These are phyloP conservation scores for Suaeda aralocaspica DNA, from an alignment of 148 eudicot species.

Conservation along the genomic window DNA sequence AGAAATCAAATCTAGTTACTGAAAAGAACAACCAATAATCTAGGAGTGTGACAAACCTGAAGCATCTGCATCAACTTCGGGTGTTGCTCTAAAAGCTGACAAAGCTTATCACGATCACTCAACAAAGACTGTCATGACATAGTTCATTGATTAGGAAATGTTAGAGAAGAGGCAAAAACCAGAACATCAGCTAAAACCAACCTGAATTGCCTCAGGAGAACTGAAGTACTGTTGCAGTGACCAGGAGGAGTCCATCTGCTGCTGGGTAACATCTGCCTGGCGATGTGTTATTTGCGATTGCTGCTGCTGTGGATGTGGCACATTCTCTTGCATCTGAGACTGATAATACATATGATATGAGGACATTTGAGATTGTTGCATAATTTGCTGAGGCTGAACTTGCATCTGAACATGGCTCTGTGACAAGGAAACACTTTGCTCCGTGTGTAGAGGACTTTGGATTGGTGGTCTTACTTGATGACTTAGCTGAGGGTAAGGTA, in stretches of 20 bases:
- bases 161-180: neutral
- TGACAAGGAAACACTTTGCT: slow-evolving; percentile 44
- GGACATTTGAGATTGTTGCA: slow-evolving; percentile 70
- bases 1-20: neutral
- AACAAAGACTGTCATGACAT: slow-evolving; percentile 57
- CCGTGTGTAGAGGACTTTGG: slow-evolving; percentile 49
- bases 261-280: slow-evolving; percentile 48
- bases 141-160: slow-evolving; percentile 13
- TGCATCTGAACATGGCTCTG: slow-evolving; percentile 62
- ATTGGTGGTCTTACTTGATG: slow-evolving; percentile 65
- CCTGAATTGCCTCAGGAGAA: slow-evolving; percentile 96
- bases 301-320: slow-evolving; percentile 43
- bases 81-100: slow-evolving; percentile 90
- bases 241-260: slow-evolving; percentile 60
- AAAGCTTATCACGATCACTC: slow-evolving; percentile 90
- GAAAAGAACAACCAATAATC: neutral
- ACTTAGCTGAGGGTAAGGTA: slow-evolving; percentile 62
- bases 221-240: slow-evolving; percentile 79
- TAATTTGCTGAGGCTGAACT: slow-evolving; percentile 50
- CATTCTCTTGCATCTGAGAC: slow-evolving; percentile 49
- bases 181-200: slow-evolving; percentile 18
- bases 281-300: slow-evolving; percentile 37
- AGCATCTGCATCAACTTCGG: slow-evolving; percentile 98
- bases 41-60: slow-evolving; percentile 53
- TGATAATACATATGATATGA: slow-evolving; percentile 60